Conservation (phyloP, 2,329 filamentous ascomycete genomes). For the Hysterium pulicare region DNA sequence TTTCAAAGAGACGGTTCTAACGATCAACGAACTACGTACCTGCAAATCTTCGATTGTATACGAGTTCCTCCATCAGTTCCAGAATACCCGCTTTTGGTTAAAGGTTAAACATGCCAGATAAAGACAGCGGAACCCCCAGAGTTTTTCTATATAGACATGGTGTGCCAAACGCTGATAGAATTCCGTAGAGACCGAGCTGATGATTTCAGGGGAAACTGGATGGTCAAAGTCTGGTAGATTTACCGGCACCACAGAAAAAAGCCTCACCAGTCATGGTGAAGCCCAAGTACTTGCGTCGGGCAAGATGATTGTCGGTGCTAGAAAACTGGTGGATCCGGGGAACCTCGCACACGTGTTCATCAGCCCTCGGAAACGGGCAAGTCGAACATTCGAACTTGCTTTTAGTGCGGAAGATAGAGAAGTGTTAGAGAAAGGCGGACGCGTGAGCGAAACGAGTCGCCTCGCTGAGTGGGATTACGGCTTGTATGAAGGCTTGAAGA, state of each 20-base stretch:
- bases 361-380: constrained; percentile 49
- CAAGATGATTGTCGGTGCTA: constrained; percentile 45
- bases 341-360: constrained; percentile 47
- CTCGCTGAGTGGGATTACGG: constrained; percentile 87
- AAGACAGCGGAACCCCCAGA: constrained; percentile 1
- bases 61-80: too few species aligned
- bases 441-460: constrained; percentile 64
- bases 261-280: constrained; percentile 32
- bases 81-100: too few species aligned
- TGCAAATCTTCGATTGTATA: too few species aligned
- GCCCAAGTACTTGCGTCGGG: constrained; percentile 45
- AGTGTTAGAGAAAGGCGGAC: background rate
- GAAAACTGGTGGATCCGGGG: constrained; percentile 50
- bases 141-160: constrained; percentile 6
- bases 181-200: background rate
- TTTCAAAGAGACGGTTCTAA: too few species aligned
- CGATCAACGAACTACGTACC: too few species aligned
- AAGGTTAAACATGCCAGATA: constrained; percentile 4
- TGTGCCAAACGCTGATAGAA: background rate
- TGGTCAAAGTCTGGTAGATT: constrained; percentile 46
- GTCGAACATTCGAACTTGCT: constrained; percentile 47
- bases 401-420: constrained; percentile 15
- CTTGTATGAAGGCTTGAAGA: constrained; percentile 77
- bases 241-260: constrained; percentile 45
- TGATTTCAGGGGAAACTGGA: constrained; percentile 40